These are phyloP conservation scores for Penicillium cataractarum DNA, from an alignment of 495 filamentous ascomycete genomes.

Conservation along the genomic window DNA sequence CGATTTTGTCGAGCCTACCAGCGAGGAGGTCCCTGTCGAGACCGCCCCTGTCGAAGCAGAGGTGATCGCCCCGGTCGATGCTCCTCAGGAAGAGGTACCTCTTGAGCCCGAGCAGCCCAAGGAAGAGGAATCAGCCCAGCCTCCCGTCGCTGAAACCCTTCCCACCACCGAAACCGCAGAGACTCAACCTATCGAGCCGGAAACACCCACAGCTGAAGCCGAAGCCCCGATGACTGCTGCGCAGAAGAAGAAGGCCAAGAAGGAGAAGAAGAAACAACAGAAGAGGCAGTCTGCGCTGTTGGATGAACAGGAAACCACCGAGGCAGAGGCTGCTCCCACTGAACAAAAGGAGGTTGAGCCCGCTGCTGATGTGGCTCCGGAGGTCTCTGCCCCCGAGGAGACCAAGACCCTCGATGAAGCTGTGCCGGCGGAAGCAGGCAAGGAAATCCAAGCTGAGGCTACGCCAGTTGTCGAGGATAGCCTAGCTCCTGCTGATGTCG, in stretches of 20 bases:
- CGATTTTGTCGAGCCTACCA: not conserved
- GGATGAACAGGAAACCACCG: constrained; percentile 8
- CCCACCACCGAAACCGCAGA: not conserved
- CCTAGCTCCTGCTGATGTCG: not conserved
- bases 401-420: not conserved
- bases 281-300: constrained; percentile 17
- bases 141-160: not conserved
- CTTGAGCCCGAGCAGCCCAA: constrained; percentile 20
- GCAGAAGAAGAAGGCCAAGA: constrained; percentile 46
- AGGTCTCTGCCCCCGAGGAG: constrained; percentile 1
- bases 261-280: constrained; percentile 43
- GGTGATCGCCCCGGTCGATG: not conserved
- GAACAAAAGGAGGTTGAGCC: constrained; percentile 22
- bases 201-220: constrained; percentile 11
- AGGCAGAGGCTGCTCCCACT: constrained; percentile 15
- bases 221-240: constrained; percentile 30
- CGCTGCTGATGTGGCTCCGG: not conserved
- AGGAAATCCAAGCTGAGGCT: constrained; percentile 7
- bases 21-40: not conserved
- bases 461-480: constrained; percentile 1
- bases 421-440: not conserved
- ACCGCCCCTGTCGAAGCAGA: constrained; percentile 8
- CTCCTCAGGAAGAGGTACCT: constrained; percentile 1
- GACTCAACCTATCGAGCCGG: not conserved
- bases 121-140: constrained; percentile 11